phyloP scores from a whole-genome alignment of 352 stramenopile genomes.

The Pythium sukuiense region DNA sequence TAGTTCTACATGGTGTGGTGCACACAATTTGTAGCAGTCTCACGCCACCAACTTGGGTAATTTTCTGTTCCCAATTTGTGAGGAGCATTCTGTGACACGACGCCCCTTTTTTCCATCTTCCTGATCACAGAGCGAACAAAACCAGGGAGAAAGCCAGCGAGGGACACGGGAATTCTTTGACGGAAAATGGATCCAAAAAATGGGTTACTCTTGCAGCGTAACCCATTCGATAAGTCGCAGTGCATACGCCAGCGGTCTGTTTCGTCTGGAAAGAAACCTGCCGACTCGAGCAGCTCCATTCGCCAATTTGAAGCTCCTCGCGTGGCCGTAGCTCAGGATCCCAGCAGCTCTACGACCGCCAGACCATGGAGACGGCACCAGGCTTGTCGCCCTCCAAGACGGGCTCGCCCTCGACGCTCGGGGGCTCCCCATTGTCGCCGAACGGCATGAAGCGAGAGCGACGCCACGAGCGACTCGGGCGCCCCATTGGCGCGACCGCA shows the following conservation, averaged over 20 bases:
- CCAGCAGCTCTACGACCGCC: background rate
- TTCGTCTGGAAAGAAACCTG: background rate
- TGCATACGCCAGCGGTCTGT: background rate
- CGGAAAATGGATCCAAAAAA: background rate
- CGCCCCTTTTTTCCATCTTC: constrained; percentile 4
- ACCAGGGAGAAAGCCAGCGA: background rate
- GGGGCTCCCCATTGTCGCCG: constrained; percentile 8
- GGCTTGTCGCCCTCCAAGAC: constrained; percentile 19
- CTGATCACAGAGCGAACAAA: constrained; percentile 16
- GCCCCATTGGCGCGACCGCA: constrained; percentile 9
- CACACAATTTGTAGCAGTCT: background rate
- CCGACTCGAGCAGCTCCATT: constrained; percentile 2
- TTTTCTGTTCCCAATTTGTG: background rate
- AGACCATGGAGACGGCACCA: background rate
- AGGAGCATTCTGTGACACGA: constrained; percentile 8
- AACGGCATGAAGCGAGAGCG: background rate
- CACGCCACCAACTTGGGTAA: background rate
- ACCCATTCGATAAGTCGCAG: background rate
- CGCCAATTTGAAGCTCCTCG: constrained; percentile 14
- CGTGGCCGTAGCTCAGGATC: background rate
- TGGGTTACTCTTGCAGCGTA: background rate
- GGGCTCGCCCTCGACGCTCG: constrained; percentile 21
- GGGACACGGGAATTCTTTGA: background rate
- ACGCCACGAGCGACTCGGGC: background rate
- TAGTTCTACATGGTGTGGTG: background rate